Evolutionary conservation across 169 alveolate species (phyloP).

Genomic region (Plasmodium billcollinsi): DNA sequence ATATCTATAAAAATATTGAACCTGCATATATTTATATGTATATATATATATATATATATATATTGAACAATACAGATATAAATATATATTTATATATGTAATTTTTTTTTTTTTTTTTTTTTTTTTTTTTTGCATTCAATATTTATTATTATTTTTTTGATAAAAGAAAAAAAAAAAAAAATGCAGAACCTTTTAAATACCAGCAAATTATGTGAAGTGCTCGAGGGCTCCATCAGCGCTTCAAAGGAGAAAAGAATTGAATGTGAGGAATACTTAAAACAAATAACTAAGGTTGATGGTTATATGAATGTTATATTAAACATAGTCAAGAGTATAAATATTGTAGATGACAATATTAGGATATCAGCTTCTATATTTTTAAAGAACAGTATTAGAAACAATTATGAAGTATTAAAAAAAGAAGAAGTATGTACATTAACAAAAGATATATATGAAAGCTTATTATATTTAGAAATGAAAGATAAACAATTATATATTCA

Average conservation of each 20-base stretch:
- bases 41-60: too few species aligned
- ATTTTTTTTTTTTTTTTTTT: not conserved
- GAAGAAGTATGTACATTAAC: conserved; percentile 53
- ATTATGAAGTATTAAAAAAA: conserved; percentile 36
- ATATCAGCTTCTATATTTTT: conserved; percentile 53
- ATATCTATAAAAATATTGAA: too few species aligned
- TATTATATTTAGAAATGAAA: conserved; percentile 53
- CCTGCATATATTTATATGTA: too few species aligned
- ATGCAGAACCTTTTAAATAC: conserved; percentile 18
- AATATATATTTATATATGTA: too few species aligned
- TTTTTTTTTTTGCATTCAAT: not conserved
- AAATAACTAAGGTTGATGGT: conserved; percentile 41
- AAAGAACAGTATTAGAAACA: conserved; percentile 46
- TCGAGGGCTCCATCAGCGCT: conserved; percentile 67
- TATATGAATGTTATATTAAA: conserved; percentile 38
- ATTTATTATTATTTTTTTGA: not conserved
- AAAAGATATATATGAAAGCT: conserved; percentile 58
- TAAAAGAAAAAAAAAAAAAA: not conserved
- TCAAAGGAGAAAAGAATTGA: conserved; percentile 40
- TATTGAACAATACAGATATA: too few species aligned
- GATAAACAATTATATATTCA: conserved; percentile 57
- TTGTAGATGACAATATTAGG: conserved; percentile 53
- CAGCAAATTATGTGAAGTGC: conserved; percentile 38
- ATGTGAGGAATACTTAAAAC: conserved; percentile 58
- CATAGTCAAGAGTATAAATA: conserved; percentile 30